Base-by-base conservation (phyloP, 2,329 filamentous ascomycete species). In the Dichotomopilus funicola region DNA sequence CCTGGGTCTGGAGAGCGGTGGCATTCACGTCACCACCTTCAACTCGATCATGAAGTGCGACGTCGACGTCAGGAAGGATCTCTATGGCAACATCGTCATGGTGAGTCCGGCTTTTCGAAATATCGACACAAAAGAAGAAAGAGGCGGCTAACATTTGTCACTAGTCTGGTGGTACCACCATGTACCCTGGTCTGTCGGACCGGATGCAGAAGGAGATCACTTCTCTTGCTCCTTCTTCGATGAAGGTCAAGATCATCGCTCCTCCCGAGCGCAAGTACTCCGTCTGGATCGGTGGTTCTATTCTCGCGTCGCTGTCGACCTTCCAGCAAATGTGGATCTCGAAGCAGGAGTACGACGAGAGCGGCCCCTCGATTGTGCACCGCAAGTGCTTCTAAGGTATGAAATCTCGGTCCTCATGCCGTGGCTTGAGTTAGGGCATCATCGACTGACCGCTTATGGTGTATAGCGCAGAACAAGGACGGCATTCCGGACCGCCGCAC, bases 281-380 rank as follows among this genome's bases (percentile, higher is more conserved):
- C 64, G 94, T 99, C 84, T 99, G 94, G 94, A 99, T 99, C 77
- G 94, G 94, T 94, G 94, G 94, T 86, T 99, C 94, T 78, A 99
- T 99, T 81, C 81, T 99, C 73, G 94, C 94, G 70, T 99, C 94
- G 64, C 89, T 99, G 71, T 99, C 94, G 68, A 99, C 94, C 78
- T 99, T 99, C 92, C 94, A 99, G 85, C 94, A 99, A 83, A 99
- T 99, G 94, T 99, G 94, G 94, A 97, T 99, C 87, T 99, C 94
- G 71, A 99, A 99, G 91, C 94, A 99, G 83, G 92, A 97, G 85
- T 97, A 97, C 87, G 94, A 99, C 83, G 94, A 97, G 90, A 94
- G 88, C 78, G 92, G 92, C 80, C 94, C 92, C 71, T 96, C 91
- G 73, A 97, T 97, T 74, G 92, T 97, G 72, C 92, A 97, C 88